Evolutionary conservation across 2,329 filamentous ascomycete species (phyloP).

Genomic region (Aspergillus pseudoviridinutans): DNA sequence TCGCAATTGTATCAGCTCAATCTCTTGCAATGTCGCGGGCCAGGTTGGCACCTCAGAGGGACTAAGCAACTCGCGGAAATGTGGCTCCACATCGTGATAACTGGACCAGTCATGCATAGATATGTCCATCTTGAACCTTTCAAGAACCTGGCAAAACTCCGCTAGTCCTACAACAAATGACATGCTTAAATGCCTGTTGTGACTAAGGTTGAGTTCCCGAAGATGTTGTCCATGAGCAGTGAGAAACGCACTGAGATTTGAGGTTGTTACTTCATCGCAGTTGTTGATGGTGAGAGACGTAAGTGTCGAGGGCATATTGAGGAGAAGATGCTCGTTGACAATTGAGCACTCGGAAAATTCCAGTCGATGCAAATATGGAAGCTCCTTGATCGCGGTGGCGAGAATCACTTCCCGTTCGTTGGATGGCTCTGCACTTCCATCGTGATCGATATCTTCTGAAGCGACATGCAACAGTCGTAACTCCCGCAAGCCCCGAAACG

Average conservation of each 20-base stretch:
- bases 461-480: slow-evolving; percentile 37
- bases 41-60: slow-evolving; percentile 65
- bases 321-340: slow-evolving; percentile 65
- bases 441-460: slow-evolving; percentile 15
- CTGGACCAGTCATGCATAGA: slow-evolving; percentile 68
- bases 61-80: slow-evolving; percentile 64
- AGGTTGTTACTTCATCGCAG: slow-evolving; percentile 69
- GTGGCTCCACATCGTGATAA: slow-evolving; percentile 68
- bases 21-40: slow-evolving; percentile 65
- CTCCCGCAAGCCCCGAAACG: slow-evolving; percentile 47
- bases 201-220: slow-evolving; percentile 63
- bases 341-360: slow-evolving; percentile 72
- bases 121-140: slow-evolving; percentile 71
- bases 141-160: slow-evolving; percentile 64
- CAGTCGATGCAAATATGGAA: slow-evolving; percentile 64
- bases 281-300: slow-evolving; percentile 69
- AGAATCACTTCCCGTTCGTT: slow-evolving; percentile 25
- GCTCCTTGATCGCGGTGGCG: slow-evolving; percentile 50
- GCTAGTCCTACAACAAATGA: slow-evolving; percentile 67
- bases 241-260: slow-evolving; percentile 63
- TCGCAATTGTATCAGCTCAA: slow-evolving; percentile 74
- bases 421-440: slow-evolving; percentile 42
- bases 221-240: slow-evolving; percentile 64
- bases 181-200: slow-evolving; percentile 75
- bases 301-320: slow-evolving; percentile 63